Base-by-base conservation (phyloP, 768 basidiomycete species). In the Boletus subcaerulescens region DNA sequence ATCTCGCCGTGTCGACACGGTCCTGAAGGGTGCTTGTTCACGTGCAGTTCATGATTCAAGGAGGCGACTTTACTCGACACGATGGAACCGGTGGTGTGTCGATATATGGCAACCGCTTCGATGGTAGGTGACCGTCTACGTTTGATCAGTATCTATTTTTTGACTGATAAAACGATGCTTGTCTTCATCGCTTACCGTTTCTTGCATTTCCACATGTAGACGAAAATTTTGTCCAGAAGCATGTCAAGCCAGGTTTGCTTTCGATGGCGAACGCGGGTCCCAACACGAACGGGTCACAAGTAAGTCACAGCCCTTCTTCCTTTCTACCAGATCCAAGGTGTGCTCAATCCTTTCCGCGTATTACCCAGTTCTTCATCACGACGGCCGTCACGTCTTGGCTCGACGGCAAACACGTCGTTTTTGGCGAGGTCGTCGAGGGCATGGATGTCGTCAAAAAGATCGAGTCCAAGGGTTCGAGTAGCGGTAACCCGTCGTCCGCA, bases 201-300 rank as follows among this genome's bases (percentile, higher is more conserved):
- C 36, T 36, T 31, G 14, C 22, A 22, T 31, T 29, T 40, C 10
- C 14, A 2, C 8, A 24, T 45, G 13, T 56, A 81, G 87, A 89
- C 56, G 87, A 91, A 74, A 90, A 84, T 75, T 91, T 91, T 71
- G 67, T 75, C 52, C 67, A 81, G 53, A 77, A 75, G 57, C 90
- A 91, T 69, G 70, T 73, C 61, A 81, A 79, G 64, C 81, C 84
- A 10, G 85, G 81, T 64, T 71, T 89, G 20, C 78, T 92, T 58
- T 88, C 87, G 40, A 91, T 91, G 89, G 95, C 95, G 38, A 97
- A 91, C 62, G 90, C 92, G 35, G 92, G 93, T 47, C 76, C 76
- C 2, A 81, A 88, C 73, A 90, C 89, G 38, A 91, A 90, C 55
- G 89, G 91, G 35, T 91, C 89, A 14, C 90, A 90, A 70, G 81